Evolutionary conservation across 169 alveolate genomes (phyloP).

Genomic region (Plasmodium gonderi): DNA sequence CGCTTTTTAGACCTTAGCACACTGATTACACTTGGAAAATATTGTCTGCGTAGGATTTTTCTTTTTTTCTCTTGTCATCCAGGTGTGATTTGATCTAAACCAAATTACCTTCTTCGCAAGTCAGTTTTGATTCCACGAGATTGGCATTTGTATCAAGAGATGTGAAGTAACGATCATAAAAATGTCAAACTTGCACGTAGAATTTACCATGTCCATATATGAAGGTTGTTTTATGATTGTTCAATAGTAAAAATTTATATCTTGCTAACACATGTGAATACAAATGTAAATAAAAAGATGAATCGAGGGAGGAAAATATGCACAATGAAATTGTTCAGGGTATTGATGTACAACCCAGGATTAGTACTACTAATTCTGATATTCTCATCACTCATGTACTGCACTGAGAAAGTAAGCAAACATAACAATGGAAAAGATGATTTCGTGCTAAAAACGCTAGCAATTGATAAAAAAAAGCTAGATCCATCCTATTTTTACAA

Average conservation of each 20-base stretch:
- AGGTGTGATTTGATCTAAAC: too few species aligned
- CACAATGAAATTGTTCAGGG: neutral
- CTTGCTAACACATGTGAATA: neutral
- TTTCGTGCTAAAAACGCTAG: constrained; percentile 23
- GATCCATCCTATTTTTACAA: constrained; percentile 15
- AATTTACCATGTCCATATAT: neutral
- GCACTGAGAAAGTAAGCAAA: neutral
- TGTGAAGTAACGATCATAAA: too few species aligned
- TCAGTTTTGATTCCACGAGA: too few species aligned
- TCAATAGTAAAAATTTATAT: neutral
- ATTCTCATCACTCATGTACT: neutral
- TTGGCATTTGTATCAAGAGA: too few species aligned
- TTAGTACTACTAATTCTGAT: neutral
- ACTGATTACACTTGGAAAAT: neutral
- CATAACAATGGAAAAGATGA: neutral
- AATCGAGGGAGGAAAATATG: neutral
- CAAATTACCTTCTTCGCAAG: too few species aligned
- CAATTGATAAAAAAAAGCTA: constrained; percentile 15
- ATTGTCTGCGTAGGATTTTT: neutral
- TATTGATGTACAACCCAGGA: neutral
- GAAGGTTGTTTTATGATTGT: neutral
- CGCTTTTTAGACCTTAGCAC: neutral
- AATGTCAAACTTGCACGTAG: too few species aligned
- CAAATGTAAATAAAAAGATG: too few species aligned
- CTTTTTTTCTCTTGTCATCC: too few species aligned